Evolutionary conservation across 371 early-diverging fungal genomes (phyloP).

Genomic region (Mucor plumbeus): DNA sequence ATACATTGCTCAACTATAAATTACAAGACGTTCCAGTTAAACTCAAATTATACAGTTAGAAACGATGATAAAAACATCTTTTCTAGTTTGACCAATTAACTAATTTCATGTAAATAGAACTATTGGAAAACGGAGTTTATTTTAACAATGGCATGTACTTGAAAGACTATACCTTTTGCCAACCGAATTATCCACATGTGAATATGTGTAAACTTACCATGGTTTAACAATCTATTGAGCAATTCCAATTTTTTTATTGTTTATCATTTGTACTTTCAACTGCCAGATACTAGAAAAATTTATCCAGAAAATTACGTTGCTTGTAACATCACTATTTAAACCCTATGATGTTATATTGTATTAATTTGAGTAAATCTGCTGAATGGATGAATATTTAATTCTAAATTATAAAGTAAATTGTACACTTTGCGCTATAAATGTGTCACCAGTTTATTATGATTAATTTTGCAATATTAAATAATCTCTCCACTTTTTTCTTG

Average conservation of each 20-base stretch:
- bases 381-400: not conserved
- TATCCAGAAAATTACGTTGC: not conserved
- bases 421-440: not conserved
- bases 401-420: not conserved
- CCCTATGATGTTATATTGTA: not conserved
- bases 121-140: not conserved
- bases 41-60: not conserved
- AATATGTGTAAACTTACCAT: not conserved
- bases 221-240: no score
- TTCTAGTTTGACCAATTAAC: not conserved
- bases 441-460: no score
- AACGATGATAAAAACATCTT: not conserved
- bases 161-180: not conserved
- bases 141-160: not conserved
- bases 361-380: not conserved
- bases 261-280: not conserved
- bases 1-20: not conserved
- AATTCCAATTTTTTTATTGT: not conserved
- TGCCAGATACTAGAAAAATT: not conserved
- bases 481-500: not conserved
- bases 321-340: not conserved
- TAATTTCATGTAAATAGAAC: not conserved
- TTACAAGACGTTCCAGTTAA: no score
- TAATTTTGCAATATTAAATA: not conserved
- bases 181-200: not conserved